Evolutionary conservation across 805 yeast genomes (phyloP).

Genomic region (Candida boidinii): DNA sequence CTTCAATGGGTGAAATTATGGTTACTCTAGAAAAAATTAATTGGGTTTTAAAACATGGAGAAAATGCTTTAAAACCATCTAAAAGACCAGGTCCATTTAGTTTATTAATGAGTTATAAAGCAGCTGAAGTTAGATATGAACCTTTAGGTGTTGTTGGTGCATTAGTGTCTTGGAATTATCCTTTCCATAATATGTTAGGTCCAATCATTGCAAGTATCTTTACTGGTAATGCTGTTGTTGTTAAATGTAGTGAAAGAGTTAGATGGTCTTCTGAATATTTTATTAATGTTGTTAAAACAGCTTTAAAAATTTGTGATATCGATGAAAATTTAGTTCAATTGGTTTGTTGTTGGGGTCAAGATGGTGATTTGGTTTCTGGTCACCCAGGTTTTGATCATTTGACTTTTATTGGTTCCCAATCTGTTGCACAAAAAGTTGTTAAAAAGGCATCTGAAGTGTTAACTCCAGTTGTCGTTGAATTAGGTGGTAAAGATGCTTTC

Average conservation of each 20-base stretch:
- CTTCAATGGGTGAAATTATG: slow-evolving; percentile 92
- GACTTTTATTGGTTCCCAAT: slow-evolving; percentile 93
- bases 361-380: slow-evolving; percentile 78
- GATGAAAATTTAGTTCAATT: slow-evolving; percentile 82
- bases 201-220: slow-evolving; percentile 85
- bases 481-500: slow-evolving; percentile 95
- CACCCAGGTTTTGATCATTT: slow-evolving; percentile 80
- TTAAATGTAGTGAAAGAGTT: slow-evolving; percentile 94
- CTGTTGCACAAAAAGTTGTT: slow-evolving; percentile 85
- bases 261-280: slow-evolving; percentile 89
- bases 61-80: slow-evolving; percentile 56
- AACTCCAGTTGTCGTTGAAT: slow-evolving; percentile 91
- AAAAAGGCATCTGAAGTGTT: slow-evolving; percentile 76
- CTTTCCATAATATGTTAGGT: slow-evolving; percentile 89
- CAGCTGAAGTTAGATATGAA: slow-evolving; percentile 89
- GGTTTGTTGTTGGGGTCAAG: slow-evolving; percentile 76
- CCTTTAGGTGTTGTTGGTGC: slow-evolving; percentile 89
- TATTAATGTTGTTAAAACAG: slow-evolving; percentile 59
- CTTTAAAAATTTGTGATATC: slow-evolving; percentile 64
- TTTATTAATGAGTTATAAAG: slow-evolving; percentile 78
- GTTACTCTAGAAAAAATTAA: slow-evolving; percentile 88
- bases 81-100: slow-evolving; percentile 83
- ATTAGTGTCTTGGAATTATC: slow-evolving; percentile 94
- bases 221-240: slow-evolving; percentile 85
- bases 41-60: slow-evolving; percentile 87